Evolutionary conservation across 164 flowering plant genomes (phyloP).

Genomic region (Dillenia suffruticosa): DNA sequence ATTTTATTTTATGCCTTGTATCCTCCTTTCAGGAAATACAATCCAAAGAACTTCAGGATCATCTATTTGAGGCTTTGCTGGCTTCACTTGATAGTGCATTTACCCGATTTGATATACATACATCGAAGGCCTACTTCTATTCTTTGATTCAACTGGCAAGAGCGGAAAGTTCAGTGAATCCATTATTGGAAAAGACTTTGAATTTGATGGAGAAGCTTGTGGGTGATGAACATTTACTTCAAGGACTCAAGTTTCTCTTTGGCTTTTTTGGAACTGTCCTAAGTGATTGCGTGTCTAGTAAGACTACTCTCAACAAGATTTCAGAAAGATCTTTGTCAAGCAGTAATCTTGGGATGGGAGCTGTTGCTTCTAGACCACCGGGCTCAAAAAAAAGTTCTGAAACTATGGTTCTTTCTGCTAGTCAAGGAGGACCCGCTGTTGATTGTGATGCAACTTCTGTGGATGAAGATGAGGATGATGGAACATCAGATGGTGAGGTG

Average conservation of each 20-base stretch:
- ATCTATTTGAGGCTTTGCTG: constrained; percentile 67
- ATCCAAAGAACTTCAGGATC: constrained; percentile 42
- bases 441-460: constrained; percentile 94
- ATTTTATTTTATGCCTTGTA: constrained; percentile 52
- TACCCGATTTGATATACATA: constrained; percentile 55
- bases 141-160: constrained; percentile 72
- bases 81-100: constrained; percentile 73
- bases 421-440: constrained; percentile 55
- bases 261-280: constrained; percentile 59
- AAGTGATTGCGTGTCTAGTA: constrained; percentile 59
- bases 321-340: constrained; percentile 44
- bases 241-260: constrained; percentile 76
- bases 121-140: constrained; percentile 69
- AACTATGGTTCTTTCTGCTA: constrained; percentile 53
- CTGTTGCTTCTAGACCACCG: constrained; percentile 37
- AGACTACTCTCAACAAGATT: constrained; percentile 34
- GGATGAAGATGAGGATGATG: constrained; percentile 99
- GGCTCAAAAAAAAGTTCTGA: constrained; percentile 63
- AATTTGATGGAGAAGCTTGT: constrained; percentile 68
- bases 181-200: constrained; percentile 55
- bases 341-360: constrained; percentile 38
- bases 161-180: constrained; percentile 50
- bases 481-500: constrained; percentile 97
- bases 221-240: constrained; percentile 57
- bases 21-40: constrained; percentile 40